Conservation (phyloP, 2,329 filamentous ascomycete genomes). For the Scorias spongiosa region DNA sequence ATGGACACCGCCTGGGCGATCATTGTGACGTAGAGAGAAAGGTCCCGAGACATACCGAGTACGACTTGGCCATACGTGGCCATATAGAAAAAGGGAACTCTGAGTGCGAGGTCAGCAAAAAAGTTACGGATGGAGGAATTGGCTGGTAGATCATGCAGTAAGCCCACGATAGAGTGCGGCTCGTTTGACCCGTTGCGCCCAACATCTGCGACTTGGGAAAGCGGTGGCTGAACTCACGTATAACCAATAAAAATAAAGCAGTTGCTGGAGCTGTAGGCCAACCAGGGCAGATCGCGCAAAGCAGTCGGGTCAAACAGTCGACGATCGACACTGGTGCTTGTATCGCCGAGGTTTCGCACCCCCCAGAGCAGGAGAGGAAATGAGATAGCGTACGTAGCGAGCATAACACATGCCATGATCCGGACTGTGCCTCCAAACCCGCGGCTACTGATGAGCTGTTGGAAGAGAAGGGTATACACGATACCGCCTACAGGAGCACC, state of each 20-base stretch:
- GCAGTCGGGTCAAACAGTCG: constrained; percentile 25
- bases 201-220: too few relatives aligned
- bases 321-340: constrained; percentile 11
- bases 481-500: constrained; percentile 49
- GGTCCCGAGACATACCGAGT: constrained; percentile 28
- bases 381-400: constrained; percentile 27
- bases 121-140: constrained; percentile 12
- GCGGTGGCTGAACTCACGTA: constrained; percentile 5
- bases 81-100: constrained; percentile 27
- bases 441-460: constrained; percentile 39
- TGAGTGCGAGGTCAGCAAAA: neutral
- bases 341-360: constrained; percentile 16
- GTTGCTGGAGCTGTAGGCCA: constrained; percentile 18
- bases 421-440: constrained; percentile 51
- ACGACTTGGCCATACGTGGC: constrained; percentile 21
- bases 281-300: constrained; percentile 25
- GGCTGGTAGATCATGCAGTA: constrained; percentile 2
- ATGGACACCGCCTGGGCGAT: constrained; percentile 43
- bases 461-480: constrained; percentile 38
- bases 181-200: too few relatives aligned
- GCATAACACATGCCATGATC: constrained; percentile 43
- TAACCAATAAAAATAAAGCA: constrained; percentile 20
- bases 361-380: constrained; percentile 21
- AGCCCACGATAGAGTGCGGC: too few relatives aligned
- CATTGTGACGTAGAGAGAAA: constrained; percentile 40